Evolutionary conservation across 495 filamentous ascomycete genomes (phyloP), one percentile per base, ranked within the genome.

Genomic region (Penicillium antarcticum): DNA sequence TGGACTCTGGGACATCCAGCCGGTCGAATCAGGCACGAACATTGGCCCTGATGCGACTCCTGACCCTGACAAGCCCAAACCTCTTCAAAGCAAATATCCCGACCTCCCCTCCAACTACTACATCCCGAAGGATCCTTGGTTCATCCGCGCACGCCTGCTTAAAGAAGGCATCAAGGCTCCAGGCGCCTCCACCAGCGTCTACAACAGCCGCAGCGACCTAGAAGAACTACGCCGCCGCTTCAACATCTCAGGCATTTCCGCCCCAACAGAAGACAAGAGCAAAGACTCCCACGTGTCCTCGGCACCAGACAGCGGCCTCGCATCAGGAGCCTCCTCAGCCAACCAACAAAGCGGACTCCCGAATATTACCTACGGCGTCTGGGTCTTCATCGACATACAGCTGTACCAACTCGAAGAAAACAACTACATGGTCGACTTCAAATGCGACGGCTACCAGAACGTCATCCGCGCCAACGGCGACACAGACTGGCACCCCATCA

Each of bases 381-480:
- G 73, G 74, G 90, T 97, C 54, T 92, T 95, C 60, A 84, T 97
- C 66, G 91, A 94, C 45, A 95, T 98, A 49, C 94, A 98, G 66
- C 84, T 98, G 24, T 98, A 98, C 67, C 88, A 92, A 61, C 87
- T 98, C 69, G 94, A 98, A 68, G 82, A 84, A 34, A 87, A 88
- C 48, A 92, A 91, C 57, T 98, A 92, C 68, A 86, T 97, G 55
- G 94, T 98, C 21, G 94, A 98, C 67, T 97, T 98, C 80, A 97
- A 95, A 63, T 96, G 94, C 62, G 91, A 92, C n/a, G 94, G 94
- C 6, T 98, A 98, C 68, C 94, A 98, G 69, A 87, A 88, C 33
- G 73, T 88, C 43, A 74, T 84, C 43, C 73, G 77, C n/a, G 65
- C 70, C 6, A 67, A 73, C 6, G 66, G 70, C 19, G 71, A 70